phyloP scores from a whole-genome alignment of 148 eudicot species.

The Fallopia convolvulus region DNA sequence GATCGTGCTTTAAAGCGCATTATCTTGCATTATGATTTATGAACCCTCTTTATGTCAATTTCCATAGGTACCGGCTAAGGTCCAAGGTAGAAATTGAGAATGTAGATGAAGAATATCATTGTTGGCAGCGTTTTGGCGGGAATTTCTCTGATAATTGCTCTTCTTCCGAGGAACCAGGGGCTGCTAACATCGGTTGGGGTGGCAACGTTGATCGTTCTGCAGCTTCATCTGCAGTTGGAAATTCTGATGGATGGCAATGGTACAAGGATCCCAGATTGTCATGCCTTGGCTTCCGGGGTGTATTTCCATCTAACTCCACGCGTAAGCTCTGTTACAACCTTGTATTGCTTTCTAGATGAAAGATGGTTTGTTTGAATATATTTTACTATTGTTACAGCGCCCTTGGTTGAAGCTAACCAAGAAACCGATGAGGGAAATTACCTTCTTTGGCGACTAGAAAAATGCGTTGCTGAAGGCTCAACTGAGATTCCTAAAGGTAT shows the following conservation, averaged over 20 bases:
- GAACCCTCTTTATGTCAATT: background rate
- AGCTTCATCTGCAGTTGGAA: slow-evolving; percentile 52
- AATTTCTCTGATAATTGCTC: slow-evolving; percentile 28
- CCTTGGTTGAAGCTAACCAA: slow-evolving; percentile 81
- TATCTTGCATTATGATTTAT: background rate
- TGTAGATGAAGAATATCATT: slow-evolving; percentile 51
- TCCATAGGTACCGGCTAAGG: slow-evolving; percentile 67
- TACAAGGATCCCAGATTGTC: slow-evolving; percentile 73
- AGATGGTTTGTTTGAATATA: background rate
- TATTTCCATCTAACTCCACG: slow-evolving; percentile 62
- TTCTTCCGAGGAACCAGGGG: slow-evolving; percentile 54
- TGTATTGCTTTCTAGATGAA: background rate
- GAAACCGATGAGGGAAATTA: slow-evolving; percentile 73
- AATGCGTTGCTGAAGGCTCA: slow-evolving; percentile 97
- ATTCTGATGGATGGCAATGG: slow-evolving; percentile 73
- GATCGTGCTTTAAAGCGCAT: no score
- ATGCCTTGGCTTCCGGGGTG: slow-evolving; percentile 87
- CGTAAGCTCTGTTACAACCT: slow-evolving; percentile 43
- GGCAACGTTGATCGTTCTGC: slow-evolving; percentile 53
- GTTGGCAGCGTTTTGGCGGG: slow-evolving; percentile 88
- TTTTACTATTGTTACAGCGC: slow-evolving; percentile 52
- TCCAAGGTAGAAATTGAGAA: slow-evolving; percentile 89
- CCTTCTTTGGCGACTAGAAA: slow-evolving; percentile 80
- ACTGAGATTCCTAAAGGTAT: slow-evolving; percentile 87
- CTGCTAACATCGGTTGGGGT: slow-evolving; percentile 72